Evolutionary conservation across 2,329 filamentous ascomycete species (phyloP).

Genomic region (Fusarium irregulare): DNA sequence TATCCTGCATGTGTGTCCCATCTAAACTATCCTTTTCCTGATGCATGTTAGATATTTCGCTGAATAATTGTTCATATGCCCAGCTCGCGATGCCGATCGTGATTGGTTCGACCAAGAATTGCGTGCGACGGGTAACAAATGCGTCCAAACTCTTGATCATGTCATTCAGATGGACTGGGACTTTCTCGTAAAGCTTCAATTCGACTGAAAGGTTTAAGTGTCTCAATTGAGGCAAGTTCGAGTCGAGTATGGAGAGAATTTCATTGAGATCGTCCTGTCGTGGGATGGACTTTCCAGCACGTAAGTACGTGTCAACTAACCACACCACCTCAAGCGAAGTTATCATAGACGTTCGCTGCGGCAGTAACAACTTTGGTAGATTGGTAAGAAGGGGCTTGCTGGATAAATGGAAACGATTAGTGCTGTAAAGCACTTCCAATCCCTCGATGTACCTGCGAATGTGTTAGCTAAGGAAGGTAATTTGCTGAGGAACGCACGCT

Average conservation of each 20-base stretch:
- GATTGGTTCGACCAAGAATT: neutral
- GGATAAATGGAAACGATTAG: neutral
- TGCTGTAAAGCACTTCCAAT: neutral
- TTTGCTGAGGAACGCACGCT: neutral
- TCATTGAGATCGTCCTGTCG: neutral
- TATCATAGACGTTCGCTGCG: neutral
- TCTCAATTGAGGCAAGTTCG: neutral
- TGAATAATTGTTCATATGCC: neutral
- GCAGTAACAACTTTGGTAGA: neutral
- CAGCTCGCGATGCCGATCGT: neutral
- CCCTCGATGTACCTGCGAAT: neutral
- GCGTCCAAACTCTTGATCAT: neutral
- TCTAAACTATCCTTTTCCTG: too few relatives aligned
- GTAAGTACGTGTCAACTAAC: neutral
- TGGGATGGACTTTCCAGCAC: neutral
- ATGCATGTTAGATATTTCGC: neutral
- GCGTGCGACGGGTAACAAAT: neutral
- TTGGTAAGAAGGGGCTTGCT: neutral
- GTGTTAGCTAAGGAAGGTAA: too few relatives aligned
- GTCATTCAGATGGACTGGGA: neutral
- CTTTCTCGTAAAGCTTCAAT: neutral
- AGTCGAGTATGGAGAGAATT: neutral
- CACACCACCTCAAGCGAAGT: neutral
- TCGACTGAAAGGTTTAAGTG: neutral
- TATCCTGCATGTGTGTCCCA: rapidly evolving